Conservation (phyloP, 768 basidiomycete genomes). For the Pleurotus tuber-regium region DNA sequence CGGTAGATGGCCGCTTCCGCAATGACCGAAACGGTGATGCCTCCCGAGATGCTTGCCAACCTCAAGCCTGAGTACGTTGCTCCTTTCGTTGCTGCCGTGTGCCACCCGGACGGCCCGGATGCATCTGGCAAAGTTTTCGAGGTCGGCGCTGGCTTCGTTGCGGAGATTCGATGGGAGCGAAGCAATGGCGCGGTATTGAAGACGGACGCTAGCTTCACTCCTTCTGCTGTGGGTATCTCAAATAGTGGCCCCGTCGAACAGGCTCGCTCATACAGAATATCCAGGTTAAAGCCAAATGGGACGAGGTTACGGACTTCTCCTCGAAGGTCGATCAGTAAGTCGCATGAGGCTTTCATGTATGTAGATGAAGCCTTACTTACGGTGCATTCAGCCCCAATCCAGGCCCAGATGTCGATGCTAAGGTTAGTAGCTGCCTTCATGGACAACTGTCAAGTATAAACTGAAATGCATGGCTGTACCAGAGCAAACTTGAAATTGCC, state of each 20-base stretch:
- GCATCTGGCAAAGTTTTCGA: conserved; percentile 86
- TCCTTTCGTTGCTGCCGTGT: conserved; percentile 86
- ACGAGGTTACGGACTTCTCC: conserved; percentile 76
- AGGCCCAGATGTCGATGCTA: conserved; percentile 59
- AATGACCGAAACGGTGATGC: conserved; percentile 96
- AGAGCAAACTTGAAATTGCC: conserved; percentile 65
- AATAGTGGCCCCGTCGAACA: neutral
- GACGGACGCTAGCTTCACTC: conserved; percentile 88
- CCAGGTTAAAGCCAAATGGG: conserved; percentile 83
- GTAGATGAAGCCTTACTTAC: conserved; percentile 14
- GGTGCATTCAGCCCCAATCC: conserved; percentile 65
- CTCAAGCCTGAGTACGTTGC: conserved; percentile 74
- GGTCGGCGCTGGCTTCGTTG: conserved; percentile 88
- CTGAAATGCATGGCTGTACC: too few relatives aligned
- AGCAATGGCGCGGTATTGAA: conserved; percentile 86
- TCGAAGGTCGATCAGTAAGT: conserved; percentile 61
- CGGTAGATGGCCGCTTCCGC: conserved; percentile 86
- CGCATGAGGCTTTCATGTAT: neutral
- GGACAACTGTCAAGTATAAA: too few relatives aligned
- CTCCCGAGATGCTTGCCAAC: conserved; percentile 89
- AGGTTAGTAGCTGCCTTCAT: conserved; percentile 32
- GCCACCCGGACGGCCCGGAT: conserved; percentile 80
- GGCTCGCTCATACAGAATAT: neutral
- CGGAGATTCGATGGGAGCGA: conserved; percentile 92
- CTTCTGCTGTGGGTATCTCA: conserved; percentile 71